These are phyloP conservation scores for Fragaria nilgerrensis DNA, from an alignment of 306 rosid species.

Conservation along the genomic window DNA sequence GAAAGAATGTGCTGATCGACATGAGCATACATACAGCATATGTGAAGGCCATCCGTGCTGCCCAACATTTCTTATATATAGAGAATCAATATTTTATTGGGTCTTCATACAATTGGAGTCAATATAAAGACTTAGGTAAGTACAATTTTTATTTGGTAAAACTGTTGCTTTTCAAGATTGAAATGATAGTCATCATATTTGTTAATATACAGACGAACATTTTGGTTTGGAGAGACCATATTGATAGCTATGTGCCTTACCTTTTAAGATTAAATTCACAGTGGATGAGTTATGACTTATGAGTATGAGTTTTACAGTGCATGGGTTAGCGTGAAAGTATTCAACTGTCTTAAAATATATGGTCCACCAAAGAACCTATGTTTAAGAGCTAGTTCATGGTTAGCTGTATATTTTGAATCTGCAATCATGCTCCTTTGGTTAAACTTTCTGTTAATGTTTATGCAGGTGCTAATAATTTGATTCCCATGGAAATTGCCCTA, in stretches of 20 bases:
- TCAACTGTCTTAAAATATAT: not conserved
- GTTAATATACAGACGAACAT: not conserved
- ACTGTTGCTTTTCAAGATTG: not conserved
- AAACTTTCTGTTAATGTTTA: conserved; percentile 14
- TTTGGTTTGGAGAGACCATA: not conserved
- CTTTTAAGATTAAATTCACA: not conserved
- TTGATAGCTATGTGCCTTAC: not conserved
- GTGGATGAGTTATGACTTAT: not conserved
- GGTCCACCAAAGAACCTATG: not conserved
- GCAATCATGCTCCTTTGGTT: conserved; percentile 19
- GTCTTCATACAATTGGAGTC: conserved; percentile 83
- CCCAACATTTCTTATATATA: conserved; percentile 89
- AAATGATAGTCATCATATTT: not conserved
- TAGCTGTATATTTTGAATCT: not conserved
- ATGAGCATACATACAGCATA: conserved; percentile 99
- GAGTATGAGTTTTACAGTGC: not conserved
- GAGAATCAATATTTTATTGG: conserved; percentile 98
- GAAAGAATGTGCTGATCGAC: conserved; percentile 94
- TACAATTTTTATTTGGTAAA: conserved; percentile 10
- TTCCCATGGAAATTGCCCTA: conserved; percentile 95
- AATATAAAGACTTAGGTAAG: conserved; percentile 75
- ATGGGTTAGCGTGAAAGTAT: not conserved
- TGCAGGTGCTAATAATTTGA: conserved; percentile 95
- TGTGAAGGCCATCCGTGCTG: conserved; percentile 92
- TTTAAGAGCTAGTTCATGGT: not conserved